Evolutionary conservation across 768 basidiomycete genomes (phyloP).

Genomic region (Hirschioporus abietinus): DNA sequence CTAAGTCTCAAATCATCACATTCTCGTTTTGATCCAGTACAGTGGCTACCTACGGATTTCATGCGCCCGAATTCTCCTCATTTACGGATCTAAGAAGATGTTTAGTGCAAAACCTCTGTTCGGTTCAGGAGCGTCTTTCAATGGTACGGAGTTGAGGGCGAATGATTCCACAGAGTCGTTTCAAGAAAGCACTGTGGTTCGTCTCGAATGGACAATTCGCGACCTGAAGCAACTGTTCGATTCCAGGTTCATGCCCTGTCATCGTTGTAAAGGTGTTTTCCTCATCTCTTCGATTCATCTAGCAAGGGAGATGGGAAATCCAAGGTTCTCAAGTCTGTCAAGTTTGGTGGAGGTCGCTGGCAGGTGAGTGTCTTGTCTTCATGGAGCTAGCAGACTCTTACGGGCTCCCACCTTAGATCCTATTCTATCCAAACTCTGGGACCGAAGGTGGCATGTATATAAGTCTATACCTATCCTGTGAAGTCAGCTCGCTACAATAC

Average conservation of each 20-base stretch:
- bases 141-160: neutral
- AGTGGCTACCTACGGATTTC: neutral
- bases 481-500: conserved; percentile 40
- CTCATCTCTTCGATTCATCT: conserved; percentile 3
- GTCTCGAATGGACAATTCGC: conserved; percentile 75
- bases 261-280: neutral
- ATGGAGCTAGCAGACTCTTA: neutral
- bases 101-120: neutral
- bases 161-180: conserved; percentile 10
- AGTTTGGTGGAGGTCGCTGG: conserved; percentile 75
- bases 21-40: too few relatives aligned
- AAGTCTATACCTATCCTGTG: conserved; percentile 77
- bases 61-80: neutral
- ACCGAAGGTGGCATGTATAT: conserved; percentile 52
- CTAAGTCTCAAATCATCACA: too few relatives aligned
- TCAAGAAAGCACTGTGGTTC: conserved; percentile 50
- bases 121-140: neutral
- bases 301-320: conserved; percentile 75
- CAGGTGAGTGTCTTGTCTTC: conserved; percentile 39
- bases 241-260: conserved; percentile 38
- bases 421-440: conserved; percentile 84
- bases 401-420: conserved; percentile 39
- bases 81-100: neutral
- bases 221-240: conserved; percentile 74
- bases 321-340: conserved; percentile 68